Conservation (phyloP, 2,329 filamentous ascomycete species). For the Xylariaceae sp. region DNA sequence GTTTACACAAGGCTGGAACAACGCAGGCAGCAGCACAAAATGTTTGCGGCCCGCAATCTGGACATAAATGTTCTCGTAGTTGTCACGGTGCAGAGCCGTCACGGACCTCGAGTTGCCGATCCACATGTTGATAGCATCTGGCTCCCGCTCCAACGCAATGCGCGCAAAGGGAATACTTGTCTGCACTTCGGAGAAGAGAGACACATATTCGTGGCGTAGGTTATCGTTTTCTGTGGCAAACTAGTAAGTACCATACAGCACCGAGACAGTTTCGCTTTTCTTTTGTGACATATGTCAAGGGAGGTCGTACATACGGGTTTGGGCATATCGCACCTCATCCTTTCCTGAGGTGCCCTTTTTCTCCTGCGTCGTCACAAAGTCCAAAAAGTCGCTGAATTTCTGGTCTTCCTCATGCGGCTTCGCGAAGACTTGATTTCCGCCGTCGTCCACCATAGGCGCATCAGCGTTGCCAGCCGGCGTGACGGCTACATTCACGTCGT, state of each 20-base stretch:
- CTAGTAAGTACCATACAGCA: too few species aligned
- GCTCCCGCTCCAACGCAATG: conserved; percentile 60
- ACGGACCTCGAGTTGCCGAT: conserved; percentile 69
- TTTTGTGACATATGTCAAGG: too few species aligned
- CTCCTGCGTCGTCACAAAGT: conserved; percentile 60
- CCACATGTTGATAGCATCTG: conserved; percentile 82
- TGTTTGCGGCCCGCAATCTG: conserved; percentile 72
- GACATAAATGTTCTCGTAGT: conserved; percentile 83
- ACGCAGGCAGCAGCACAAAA: conserved; percentile 71
- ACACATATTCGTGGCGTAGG: conserved; percentile 67
- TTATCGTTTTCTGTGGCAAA: conserved; percentile 69
- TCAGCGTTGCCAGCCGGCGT: conserved; percentile 67
- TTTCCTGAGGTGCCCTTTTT: conserved; percentile 29
- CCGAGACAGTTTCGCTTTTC: too few species aligned
- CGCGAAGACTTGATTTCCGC: conserved; percentile 53
- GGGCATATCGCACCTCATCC: conserved; percentile 66
- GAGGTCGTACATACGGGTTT: conserved; percentile 58
- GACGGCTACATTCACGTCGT: conserved; percentile 70
- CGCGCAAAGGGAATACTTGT: conserved; percentile 67
- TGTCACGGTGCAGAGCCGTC: conserved; percentile 76
- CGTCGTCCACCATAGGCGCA: conserved; percentile 45
- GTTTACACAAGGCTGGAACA: conserved; percentile 66
- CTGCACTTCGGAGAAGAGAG: conserved; percentile 62
- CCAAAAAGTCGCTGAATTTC: conserved; percentile 60
- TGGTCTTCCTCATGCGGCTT: conserved; percentile 70